phyloP scores from a whole-genome alignment of 495 filamentous ascomycete species.

The Physcia stellaris region DNA sequence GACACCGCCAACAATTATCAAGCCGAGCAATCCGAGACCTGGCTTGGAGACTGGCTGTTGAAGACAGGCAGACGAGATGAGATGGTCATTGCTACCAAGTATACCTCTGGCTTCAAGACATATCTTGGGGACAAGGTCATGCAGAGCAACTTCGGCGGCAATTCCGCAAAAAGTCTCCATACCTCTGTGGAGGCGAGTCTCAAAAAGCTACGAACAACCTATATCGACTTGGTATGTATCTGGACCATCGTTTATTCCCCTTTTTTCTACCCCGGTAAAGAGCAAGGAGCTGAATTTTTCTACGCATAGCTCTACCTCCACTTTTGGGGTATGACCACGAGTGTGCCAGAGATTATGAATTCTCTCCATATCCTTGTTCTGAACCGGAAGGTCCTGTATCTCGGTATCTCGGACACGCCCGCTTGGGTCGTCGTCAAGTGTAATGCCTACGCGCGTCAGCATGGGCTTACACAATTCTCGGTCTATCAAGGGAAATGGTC shows the following conservation, averaged over 20 bases:
- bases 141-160: constrained; percentile 40
- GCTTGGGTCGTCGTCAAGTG: constrained; percentile 49
- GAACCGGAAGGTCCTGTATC: constrained; percentile 47
- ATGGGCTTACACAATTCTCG: constrained; percentile 47
- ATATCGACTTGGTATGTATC: constrained; percentile 45
- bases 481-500: constrained; percentile 57
- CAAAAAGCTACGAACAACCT: constrained; percentile 49
- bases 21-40: constrained; percentile 35
- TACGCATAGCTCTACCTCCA: constrained; percentile 52
- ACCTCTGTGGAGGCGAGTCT: constrained; percentile 40
- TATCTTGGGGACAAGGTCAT: constrained; percentile 10
- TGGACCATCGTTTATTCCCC: no score
- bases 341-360: constrained; percentile 49
- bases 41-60: constrained; percentile 48
- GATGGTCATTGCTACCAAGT: constrained; percentile 67
- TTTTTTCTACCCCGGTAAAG: no score
- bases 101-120: constrained; percentile 27
- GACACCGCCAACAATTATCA: constrained; percentile 46
- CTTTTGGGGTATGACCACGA: constrained; percentile 44
- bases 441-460: constrained; percentile 44
- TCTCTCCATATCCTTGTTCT: constrained; percentile 41
- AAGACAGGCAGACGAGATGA: constrained; percentile 41
- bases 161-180: constrained; percentile 38
- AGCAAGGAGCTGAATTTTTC: no score
- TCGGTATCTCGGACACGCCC: constrained; percentile 48